phyloP scores from a whole-genome alignment of 441 rosid genomes.

The Rhodomyrtus psidioides region DNA sequence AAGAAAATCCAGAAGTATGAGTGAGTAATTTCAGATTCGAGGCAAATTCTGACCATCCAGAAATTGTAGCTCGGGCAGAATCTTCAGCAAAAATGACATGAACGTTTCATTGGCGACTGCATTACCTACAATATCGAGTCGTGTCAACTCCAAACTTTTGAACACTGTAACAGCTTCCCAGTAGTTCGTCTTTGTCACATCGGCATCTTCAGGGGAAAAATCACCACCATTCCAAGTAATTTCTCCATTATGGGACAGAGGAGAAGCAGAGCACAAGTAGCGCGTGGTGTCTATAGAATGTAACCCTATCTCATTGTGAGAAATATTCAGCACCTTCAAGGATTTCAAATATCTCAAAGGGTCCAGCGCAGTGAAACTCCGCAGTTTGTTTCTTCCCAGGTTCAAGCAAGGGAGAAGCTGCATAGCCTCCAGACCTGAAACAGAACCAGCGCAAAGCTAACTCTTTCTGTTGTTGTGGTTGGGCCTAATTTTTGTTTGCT shows the following conservation, averaged over 20 bases:
- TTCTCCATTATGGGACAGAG: conserved; percentile 53
- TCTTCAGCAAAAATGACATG: conserved; percentile 37
- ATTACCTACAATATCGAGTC: conserved; percentile 58
- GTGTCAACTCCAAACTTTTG: conserved; percentile 48
- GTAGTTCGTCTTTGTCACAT: conserved; percentile 16
- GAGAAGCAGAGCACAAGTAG: conserved; percentile 53
- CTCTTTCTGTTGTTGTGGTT: background rate
- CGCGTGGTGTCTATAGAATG: conserved; percentile 75
- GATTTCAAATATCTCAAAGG: conserved; percentile 57
- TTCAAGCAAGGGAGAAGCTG: conserved; percentile 66
- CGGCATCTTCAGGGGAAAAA: conserved; percentile 8
- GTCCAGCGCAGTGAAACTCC: conserved; percentile 63
- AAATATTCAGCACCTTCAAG: conserved; percentile 57
- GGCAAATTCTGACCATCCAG: conserved; percentile 40
- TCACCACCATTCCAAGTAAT: conserved; percentile 31
- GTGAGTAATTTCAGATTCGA: background rate
- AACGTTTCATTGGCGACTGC: conserved; percentile 49
- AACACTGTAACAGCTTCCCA: conserved; percentile 69
- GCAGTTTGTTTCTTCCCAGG: conserved; percentile 61
- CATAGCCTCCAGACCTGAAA: conserved; percentile 76
- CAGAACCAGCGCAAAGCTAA: background rate
- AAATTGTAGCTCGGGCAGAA: conserved; percentile 56
- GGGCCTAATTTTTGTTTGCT: background rate
- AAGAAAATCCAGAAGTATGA: background rate
- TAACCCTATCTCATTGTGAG: conserved; percentile 72